Percentiles rank a stretch among this genome's conserved stretches.
phyloP scores from a whole-genome alignment of 73 alveolate species.

The Symbiodinium natans region DNA sequence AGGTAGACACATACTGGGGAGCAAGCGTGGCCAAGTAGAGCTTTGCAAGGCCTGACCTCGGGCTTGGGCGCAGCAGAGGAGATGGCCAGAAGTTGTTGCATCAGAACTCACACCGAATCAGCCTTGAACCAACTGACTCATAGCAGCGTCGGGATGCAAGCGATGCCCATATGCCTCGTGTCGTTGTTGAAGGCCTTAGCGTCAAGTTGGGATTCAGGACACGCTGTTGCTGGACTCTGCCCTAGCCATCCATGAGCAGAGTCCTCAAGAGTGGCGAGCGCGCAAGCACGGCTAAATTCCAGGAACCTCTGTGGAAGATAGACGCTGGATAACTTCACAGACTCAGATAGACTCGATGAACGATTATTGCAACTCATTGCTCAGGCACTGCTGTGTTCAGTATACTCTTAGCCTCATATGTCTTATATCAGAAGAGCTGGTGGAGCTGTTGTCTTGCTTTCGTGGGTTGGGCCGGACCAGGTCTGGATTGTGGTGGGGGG shows the following conservation, averaged over 20 bases:
- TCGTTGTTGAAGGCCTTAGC: not conserved
- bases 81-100: not conserved
- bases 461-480: too few species aligned
- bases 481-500: too few species aligned
- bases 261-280: not conserved
- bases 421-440: not conserved
- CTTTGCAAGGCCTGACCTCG: not conserved
- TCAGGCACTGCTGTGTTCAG: not conserved
- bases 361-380: not conserved
- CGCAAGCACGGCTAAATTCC: not conserved
- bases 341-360: not conserved
- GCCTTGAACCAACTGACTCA: not conserved
- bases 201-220: not conserved
- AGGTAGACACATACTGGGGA: not conserved
- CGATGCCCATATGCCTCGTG: too few species aligned
- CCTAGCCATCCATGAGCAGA: not conserved
- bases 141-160: not conserved
- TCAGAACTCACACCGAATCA: too few species aligned
- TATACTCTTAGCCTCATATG: not conserved
- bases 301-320: not conserved
- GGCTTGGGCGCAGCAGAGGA: not conserved
- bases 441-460: too few species aligned
- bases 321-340: not conserved
- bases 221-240: slow-evolving; percentile 29
- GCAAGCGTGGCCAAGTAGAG: too few species aligned